phyloP scores from a whole-genome alignment of 225 moss, liverwort and hornwort species.

The Pseudoscleropodium purum region DNA sequence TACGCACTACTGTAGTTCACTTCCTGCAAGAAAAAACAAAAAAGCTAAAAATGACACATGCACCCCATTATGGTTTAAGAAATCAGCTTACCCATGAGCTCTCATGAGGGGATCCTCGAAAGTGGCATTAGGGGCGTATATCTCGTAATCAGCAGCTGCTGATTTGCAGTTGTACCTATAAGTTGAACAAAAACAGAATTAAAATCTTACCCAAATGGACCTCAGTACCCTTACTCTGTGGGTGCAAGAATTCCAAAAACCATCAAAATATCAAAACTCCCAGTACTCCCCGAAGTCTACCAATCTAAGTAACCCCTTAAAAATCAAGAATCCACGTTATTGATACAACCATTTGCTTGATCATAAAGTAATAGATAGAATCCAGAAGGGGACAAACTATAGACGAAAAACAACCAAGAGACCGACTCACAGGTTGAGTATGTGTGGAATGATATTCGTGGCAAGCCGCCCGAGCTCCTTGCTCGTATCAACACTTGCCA shows the following conservation, averaged over 20 bases:
- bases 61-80: not conserved
- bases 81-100: constrained; percentile 60
- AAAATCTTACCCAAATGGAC: not conserved
- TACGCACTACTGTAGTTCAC: not conserved
- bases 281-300: not conserved
- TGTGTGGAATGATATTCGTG: constrained; percentile 54
- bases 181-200: not conserved
- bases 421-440: constrained; percentile 57
- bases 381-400: not conserved
- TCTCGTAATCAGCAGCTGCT: constrained; percentile 70
- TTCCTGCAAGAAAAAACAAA: not conserved
- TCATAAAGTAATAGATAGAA: not conserved
- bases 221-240: no score
- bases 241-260: not conserved
- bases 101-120: constrained; percentile 93
- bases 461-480: constrained; percentile 60
- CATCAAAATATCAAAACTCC: not conserved
- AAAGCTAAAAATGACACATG: not conserved
- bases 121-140: constrained; percentile 64
- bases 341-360: not conserved
- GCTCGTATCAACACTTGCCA: constrained; percentile 25
- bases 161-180: constrained; percentile 57
- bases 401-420: not conserved
- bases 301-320: no score
- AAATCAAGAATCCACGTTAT: not conserved